phyloP scores from a whole-genome alignment of 208 protist species.

The Endotrypanum monterogeii region DNA sequence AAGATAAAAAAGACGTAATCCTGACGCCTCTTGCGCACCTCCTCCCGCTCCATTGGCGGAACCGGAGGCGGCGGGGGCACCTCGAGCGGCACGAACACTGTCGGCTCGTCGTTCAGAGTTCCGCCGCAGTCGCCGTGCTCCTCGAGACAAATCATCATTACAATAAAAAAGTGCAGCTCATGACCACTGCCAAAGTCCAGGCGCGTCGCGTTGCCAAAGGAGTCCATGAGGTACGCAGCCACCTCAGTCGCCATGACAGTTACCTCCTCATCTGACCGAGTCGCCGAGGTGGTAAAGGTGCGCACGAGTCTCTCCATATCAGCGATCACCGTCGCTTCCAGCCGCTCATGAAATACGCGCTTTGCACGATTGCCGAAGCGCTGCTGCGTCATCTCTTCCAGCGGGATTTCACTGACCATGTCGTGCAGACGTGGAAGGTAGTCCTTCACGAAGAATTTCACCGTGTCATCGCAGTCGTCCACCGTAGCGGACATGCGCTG shows the following conservation, averaged over 20 bases:
- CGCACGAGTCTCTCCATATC: constrained; percentile 58
- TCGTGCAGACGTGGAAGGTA: constrained; percentile 62
- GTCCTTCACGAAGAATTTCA: constrained; percentile 43
- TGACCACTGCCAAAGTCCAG: constrained; percentile 99
- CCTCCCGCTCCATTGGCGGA: constrained; percentile 18
- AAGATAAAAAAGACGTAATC: constrained; percentile 92
- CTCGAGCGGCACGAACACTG: constrained; percentile 33
- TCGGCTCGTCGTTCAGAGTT: constrained; percentile 32
- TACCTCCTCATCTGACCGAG: constrained; percentile 26
- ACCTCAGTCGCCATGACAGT: constrained; percentile 75
- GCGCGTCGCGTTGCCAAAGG: constrained; percentile 95
- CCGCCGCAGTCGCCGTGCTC: constrained; percentile 71
- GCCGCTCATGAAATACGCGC: constrained; percentile 62
- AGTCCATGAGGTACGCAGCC: constrained; percentile 87
- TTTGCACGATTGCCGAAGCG: constrained; percentile 90
- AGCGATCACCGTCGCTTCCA: constrained; percentile 46
- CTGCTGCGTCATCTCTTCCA: constrained; percentile 78
- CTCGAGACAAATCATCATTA: constrained; percentile 90
- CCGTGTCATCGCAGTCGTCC: constrained; percentile 34
- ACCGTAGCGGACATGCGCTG: constrained; percentile 13
- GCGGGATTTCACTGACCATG: constrained; percentile 68
- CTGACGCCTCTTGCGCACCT: constrained; percentile 49
- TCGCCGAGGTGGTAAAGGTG: constrained; percentile 38
- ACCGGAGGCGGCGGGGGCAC: constrained; percentile 47
- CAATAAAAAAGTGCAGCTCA: constrained; percentile 97